phyloP scores from a whole-genome alignment of 2,329 filamentous ascomycete species.

The Mycocentrospora acerina region DNA sequence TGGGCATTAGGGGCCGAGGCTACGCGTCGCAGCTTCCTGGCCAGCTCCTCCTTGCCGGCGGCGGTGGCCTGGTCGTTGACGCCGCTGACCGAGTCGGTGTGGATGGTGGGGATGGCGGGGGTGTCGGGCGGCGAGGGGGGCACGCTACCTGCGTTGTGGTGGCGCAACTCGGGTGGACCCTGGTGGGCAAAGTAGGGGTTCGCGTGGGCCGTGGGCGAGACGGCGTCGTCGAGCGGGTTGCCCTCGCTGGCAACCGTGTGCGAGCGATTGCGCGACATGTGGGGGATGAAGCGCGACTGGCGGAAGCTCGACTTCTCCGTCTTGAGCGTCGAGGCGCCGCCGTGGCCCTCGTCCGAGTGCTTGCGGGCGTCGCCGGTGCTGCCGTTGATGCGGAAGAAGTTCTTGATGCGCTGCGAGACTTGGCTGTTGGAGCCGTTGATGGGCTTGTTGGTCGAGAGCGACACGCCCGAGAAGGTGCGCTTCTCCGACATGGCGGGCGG shows the following conservation, averaged over 20 bases:
- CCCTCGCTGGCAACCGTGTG: constrained; percentile 92
- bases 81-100: constrained; percentile 68
- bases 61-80: constrained; percentile 66
- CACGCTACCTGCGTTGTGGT: constrained; percentile 92
- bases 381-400: constrained; percentile 68
- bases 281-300: constrained; percentile 85
- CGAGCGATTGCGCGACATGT: constrained; percentile 83
- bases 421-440: constrained; percentile 54
- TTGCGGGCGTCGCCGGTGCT: constrained; percentile 48
- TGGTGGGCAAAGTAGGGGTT: constrained; percentile 98
- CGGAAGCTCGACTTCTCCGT: constrained; percentile 71
- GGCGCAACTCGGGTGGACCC: constrained; percentile 86
- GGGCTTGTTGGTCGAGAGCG: constrained; percentile 49
- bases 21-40: constrained; percentile 87
- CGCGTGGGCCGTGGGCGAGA: constrained; percentile 89
- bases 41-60: constrained; percentile 89
- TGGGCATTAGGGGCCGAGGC: constrained; percentile 97
- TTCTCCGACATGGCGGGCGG: constrained; percentile 47
- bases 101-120: constrained; percentile 63
- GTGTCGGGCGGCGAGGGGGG: constrained; percentile 92
- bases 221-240: constrained; percentile 80
- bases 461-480: constrained; percentile 51
- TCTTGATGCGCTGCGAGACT: constrained; percentile 66
- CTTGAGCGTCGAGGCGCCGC: constrained; percentile 47
- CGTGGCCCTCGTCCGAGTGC: constrained; percentile 41